These are phyloP conservation scores for Diaporthe sp. DNA, from an alignment of 2,329 filamentous ascomycete species.

Conservation along the genomic window DNA sequence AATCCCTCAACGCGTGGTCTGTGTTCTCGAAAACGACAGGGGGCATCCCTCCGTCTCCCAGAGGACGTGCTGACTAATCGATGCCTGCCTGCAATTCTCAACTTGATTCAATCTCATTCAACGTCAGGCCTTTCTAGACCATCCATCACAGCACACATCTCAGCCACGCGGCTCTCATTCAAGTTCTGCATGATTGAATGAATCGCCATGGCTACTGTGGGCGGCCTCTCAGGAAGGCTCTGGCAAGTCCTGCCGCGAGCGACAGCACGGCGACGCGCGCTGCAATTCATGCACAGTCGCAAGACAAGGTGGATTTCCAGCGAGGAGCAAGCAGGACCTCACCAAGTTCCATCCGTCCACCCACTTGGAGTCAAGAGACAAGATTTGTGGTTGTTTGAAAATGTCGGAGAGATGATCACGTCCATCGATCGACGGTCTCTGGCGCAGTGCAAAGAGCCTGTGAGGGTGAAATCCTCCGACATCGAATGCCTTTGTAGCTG, in stretches of 20 bases:
- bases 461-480: not conserved
- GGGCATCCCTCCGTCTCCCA: not conserved
- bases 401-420: not conserved
- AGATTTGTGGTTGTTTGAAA: not conserved
- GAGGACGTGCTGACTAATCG: not conserved
- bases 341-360: not conserved
- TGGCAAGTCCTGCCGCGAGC: not conserved
- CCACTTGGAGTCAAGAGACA: accelerated
- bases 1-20: not conserved
- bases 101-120: not conserved
- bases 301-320: not conserved
- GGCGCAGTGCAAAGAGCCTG: not conserved
- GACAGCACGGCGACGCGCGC: not conserved
- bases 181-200: not conserved
- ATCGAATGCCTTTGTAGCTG: not conserved
- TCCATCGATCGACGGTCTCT: not conserved
- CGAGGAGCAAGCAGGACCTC: not conserved
- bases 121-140: not conserved
- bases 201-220: not conserved
- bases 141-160: not conserved
- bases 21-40: not conserved
- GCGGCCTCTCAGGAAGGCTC: not conserved
- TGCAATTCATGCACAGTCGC: not conserved
- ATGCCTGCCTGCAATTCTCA: not conserved
- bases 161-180: not conserved